A percentile compares a stretch with the other conserved stretches of the same genome.
phyloP scores from a whole-genome alignment of 2,329 filamentous ascomycete species.

The Aureobasidium leucospermi region DNA sequence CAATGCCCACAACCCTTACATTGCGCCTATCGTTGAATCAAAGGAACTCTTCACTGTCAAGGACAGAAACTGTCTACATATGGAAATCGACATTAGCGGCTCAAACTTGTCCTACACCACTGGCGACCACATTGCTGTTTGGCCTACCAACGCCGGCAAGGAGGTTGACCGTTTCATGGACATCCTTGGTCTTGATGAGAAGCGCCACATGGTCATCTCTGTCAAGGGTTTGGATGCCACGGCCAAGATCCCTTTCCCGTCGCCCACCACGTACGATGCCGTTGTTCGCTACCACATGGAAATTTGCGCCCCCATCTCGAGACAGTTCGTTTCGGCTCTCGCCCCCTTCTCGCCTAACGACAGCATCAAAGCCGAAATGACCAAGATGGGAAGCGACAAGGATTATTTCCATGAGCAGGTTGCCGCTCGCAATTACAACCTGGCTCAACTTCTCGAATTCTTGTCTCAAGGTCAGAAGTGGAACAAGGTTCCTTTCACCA shows the following conservation, averaged over 20 bases:
- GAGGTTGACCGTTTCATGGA: constrained; percentile 87
- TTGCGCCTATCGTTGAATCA: constrained; percentile 89
- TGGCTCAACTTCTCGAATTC: constrained; percentile 72
- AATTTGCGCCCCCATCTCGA: constrained; percentile 88
- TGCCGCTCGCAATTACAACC: constrained; percentile 74
- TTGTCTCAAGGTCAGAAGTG: constrained; percentile 69
- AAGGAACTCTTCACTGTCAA: constrained; percentile 81
- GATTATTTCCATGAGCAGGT: constrained; percentile 91
- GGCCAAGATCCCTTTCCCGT: constrained; percentile 94
- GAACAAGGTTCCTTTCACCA: constrained; percentile 82
- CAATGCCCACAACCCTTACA: constrained; percentile 82
- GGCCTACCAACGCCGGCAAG: constrained; percentile 89
- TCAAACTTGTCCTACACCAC: constrained; percentile 92
- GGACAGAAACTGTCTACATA: constrained; percentile 89
- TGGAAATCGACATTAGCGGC: constrained; percentile 85
- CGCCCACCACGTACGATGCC: constrained; percentile 92
- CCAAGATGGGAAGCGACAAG: constrained; percentile 83
- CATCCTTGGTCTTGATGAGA: constrained; percentile 66
- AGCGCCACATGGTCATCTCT: constrained; percentile 73
- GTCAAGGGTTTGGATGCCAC: constrained; percentile 91
- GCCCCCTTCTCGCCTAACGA: constrained; percentile 87
- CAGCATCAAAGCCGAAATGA: constrained; percentile 76
- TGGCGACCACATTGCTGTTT: constrained; percentile 93
- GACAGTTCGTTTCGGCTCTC: constrained; percentile 83
- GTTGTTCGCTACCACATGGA: constrained; percentile 94